Evolutionary conservation across 2,329 filamentous ascomycete species (phyloP).

Genomic region (Grosmannia clavigera): DNA sequence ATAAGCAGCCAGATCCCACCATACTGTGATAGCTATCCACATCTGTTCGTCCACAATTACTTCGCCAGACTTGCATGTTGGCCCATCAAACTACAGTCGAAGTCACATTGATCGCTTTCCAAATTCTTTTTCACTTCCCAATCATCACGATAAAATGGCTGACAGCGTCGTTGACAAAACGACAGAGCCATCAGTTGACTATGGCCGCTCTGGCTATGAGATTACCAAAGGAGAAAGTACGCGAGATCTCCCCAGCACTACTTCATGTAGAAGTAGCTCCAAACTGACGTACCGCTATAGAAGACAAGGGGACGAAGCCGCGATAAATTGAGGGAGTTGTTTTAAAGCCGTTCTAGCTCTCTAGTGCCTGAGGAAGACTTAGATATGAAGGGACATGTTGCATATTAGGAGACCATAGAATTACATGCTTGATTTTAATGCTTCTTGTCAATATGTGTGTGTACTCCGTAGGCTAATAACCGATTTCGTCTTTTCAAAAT

Average conservation of each 20-base stretch:
- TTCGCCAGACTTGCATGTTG: too few species aligned
- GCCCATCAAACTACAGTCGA: too few species aligned
- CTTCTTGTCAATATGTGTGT: too few species aligned
- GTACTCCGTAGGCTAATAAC: too few species aligned
- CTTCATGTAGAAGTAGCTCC: neutral
- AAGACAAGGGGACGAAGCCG: neutral
- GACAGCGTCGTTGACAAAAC: neutral
- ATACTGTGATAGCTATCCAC: too few species aligned
- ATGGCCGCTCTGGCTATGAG: conserved; percentile 1
- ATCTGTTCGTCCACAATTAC: too few species aligned
- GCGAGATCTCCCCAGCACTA: neutral
- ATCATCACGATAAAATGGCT: neutral
- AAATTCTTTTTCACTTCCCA: neutral
- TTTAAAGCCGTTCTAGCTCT: neutral
- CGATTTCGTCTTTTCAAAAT: too few species aligned
- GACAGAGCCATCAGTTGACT: neutral
- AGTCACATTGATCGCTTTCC: neutral
- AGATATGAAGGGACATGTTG: too few species aligned
- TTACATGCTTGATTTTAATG: too few species aligned
- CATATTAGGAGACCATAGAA: too few species aligned
- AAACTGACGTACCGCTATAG: neutral
- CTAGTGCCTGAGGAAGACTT: too few species aligned
- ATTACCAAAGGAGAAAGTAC: neutral
- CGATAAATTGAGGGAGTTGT: neutral
- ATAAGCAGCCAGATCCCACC: too few species aligned